Evolutionary conservation across 1,139 yeast species (phyloP), one percentile per base, ranked within the genome.

Genomic region (Saccharomyces hybrid): DNA sequence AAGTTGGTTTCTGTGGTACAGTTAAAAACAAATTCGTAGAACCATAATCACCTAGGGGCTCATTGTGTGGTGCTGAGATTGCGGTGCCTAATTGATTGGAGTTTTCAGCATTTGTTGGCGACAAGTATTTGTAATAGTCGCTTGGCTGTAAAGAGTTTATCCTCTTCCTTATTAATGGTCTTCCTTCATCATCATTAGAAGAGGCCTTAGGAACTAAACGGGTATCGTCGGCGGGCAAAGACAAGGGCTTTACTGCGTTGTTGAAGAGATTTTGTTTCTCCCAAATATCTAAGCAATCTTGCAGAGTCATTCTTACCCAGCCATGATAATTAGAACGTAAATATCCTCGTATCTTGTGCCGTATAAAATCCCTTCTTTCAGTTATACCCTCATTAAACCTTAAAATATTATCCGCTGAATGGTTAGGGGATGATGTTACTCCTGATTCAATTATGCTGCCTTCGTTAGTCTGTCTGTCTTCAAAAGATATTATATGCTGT

Each of bases 211-310:
- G 16, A 19, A 38, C 19, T 19, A 38, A 38, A 19, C 5, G 44
- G 11, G 44, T 38, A 9, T 38, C 44, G 19, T 38, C n/a, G 24
- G 44, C 4, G 24, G 44, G 44, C 11, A 38, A 38, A 38, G 44
- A 38, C 24, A 38, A 11, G 2, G 44, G 4, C 19, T 11, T 38
- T 19, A 11, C 44, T 14, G 47, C 42, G 11, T 54, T 55, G 24
- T 56, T 53, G 16, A 64, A 54, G n/a, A 56, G 42, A 8, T 55
- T 52, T 28, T 58, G 57, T 47, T 64, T 58, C 48, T 62, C 68
- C 70, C 70, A 67, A n/a, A 67, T 55, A 42, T 66, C 64, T 19
- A 66, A 49, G 48, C 61, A 64, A 52, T 65, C 69, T 47, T 60
- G 54, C 28, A 67, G 55, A 5, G 63, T 61, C 51, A 67, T 58